Conservation (phyloP, 2,329 filamentous ascomycete species). For the Penicillium concentricum region DNA sequence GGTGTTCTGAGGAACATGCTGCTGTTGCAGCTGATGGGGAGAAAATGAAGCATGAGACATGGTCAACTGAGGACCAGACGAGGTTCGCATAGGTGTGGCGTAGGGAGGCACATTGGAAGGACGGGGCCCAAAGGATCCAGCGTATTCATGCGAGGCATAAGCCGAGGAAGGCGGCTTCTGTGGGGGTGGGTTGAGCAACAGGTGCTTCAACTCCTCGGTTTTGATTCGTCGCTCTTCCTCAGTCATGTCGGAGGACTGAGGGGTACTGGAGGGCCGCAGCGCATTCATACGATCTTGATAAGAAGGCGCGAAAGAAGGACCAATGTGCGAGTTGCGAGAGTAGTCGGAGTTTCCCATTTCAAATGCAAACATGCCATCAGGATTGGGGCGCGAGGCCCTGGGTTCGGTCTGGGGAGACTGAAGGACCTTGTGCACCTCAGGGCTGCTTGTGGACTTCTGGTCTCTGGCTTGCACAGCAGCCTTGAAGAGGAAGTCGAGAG, state of each 20-base stretch:
- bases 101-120: constrained; percentile 28
- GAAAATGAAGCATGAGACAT: constrained; percentile 17
- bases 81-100: constrained; percentile 32
- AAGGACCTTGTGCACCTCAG: constrained; percentile 40
- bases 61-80: constrained; percentile 35
- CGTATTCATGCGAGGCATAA: constrained; percentile 22
- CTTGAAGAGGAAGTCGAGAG: constrained; percentile 86
- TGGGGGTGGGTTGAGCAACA: constrained; percentile 45
- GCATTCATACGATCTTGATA: constrained; percentile 49
- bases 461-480: constrained; percentile 69
- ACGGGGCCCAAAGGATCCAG: constrained; percentile 19
- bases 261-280: constrained; percentile 36
- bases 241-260: constrained; percentile 28
- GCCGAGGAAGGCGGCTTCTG: constrained; percentile 37
- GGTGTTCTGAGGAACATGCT: constrained; percentile 15
- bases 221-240: constrained; percentile 45
- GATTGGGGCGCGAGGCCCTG: constrained; percentile 41
- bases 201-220: constrained; percentile 46
- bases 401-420: constrained; percentile 52
- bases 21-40: constrained; percentile 13
- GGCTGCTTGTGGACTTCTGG: constrained; percentile 52
- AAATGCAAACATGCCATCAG: constrained; percentile 61
- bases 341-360: constrained; percentile 64
- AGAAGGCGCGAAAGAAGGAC: constrained; percentile 65
- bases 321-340: constrained; percentile 53